Evolutionary conservation across 2,329 filamentous ascomycete genomes (phyloP).

Genomic region (Monilinia fructigena): DNA sequence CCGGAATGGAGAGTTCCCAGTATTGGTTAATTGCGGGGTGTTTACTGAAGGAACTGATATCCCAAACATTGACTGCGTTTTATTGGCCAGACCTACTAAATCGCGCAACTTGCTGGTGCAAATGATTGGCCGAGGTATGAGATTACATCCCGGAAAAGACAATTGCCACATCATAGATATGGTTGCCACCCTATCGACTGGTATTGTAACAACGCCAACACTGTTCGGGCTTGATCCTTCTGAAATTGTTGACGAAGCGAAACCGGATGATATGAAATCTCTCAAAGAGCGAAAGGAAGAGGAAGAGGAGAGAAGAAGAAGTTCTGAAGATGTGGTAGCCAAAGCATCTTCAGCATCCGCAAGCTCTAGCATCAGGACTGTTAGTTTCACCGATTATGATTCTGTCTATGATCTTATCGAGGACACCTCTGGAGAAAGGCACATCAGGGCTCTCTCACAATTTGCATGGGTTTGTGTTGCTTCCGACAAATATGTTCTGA

Average conservation of each 20-base stretch:
- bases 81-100: conserved; percentile 83
- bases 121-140: conserved; percentile 95
- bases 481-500: conserved; percentile 69
- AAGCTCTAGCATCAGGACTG: conserved; percentile 24
- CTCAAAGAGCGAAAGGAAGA: conserved; percentile 52
- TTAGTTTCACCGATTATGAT: conserved; percentile 83
- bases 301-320: conserved; percentile 37
- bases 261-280: conserved; percentile 58
- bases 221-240: conserved; percentile 88
- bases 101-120: conserved; percentile 93
- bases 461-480: conserved; percentile 81
- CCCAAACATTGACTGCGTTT: conserved; percentile 90
- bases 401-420: conserved; percentile 87
- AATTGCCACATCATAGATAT: conserved; percentile 97
- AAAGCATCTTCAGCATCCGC: conserved; percentile 1
- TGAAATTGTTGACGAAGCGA: conserved; percentile 69
- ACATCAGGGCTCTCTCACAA: conserved; percentile 73
- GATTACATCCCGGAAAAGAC: conserved; percentile 74
- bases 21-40: conserved; percentile 91
- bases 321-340: conserved; percentile 14
- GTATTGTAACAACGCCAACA: conserved; percentile 87
- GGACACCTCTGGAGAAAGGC: conserved; percentile 74
- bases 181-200: conserved; percentile 79
- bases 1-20: conserved; percentile 71
- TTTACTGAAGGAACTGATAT: conserved; percentile 98